Evolutionary conservation across 805 yeast species (phyloP).

Genomic region (Nakazawaea wyomingensis): DNA sequence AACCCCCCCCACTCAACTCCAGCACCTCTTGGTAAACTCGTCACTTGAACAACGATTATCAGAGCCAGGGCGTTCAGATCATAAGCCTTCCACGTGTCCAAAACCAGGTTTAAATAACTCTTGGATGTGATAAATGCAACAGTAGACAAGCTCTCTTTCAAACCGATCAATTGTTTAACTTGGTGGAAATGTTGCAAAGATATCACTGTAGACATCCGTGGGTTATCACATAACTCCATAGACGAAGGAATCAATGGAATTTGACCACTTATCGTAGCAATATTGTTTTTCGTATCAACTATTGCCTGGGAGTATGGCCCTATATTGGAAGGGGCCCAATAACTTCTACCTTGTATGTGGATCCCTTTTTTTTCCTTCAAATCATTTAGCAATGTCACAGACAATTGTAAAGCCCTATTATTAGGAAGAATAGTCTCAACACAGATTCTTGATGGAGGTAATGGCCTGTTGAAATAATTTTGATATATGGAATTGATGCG

Average conservation of each 20-base stretch:
- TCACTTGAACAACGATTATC: slow-evolving; percentile 50
- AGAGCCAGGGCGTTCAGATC: slow-evolving; percentile 19
- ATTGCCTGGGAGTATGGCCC: slow-evolving; percentile 95
- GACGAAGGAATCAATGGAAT: slow-evolving; percentile 75
- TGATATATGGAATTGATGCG: slow-evolving; percentile 59
- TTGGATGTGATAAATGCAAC: slow-evolving; percentile 50
- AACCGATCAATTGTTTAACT: slow-evolving; percentile 52
- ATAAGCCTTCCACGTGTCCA: slow-evolving; percentile 43
- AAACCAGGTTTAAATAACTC: slow-evolving; percentile 25
- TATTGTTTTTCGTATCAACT: slow-evolving; percentile 39
- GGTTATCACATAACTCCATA: slow-evolving; percentile 44
- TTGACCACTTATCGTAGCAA: slow-evolving; percentile 79
- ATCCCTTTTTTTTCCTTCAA: slow-evolving; percentile 52
- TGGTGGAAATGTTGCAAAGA: slow-evolving; percentile 72
- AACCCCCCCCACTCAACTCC: slow-evolving; percentile 73
- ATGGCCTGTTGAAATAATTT: slow-evolving; percentile 46
- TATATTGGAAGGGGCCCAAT: slow-evolving; percentile 98
- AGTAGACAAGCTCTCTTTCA: slow-evolving; percentile 37
- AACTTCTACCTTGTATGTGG: slow-evolving; percentile 89
- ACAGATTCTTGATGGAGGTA: slow-evolving; percentile 90
- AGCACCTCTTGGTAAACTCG: slow-evolving; percentile 58
- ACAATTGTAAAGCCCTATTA: slow-evolving; percentile 43
- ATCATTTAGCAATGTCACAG: slow-evolving; percentile 46
- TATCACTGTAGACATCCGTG: slow-evolving; percentile 36
- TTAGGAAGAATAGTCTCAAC: slow-evolving; percentile 52